These are phyloP conservation scores for Saxophila tyrrhenica DNA, from an alignment of 495 filamentous ascomycete species.

Conservation along the genomic window DNA sequence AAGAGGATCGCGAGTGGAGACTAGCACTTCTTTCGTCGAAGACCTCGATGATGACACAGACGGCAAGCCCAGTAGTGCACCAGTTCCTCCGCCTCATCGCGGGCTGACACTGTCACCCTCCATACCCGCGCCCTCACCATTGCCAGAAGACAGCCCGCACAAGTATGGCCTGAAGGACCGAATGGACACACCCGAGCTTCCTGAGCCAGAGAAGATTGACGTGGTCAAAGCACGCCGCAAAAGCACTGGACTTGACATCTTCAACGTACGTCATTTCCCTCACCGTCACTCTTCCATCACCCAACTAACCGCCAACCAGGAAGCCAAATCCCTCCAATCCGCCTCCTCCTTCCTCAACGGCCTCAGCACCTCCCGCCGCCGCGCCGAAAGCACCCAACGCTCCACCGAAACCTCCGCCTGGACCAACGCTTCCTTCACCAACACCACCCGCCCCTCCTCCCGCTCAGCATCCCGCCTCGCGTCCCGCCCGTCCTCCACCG, in stretches of 20 bases:
- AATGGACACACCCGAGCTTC: slow-evolving; percentile 16
- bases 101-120: slow-evolving; percentile 11
- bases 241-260: slow-evolving; percentile 18
- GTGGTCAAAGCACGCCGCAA: slow-evolving; percentile 8
- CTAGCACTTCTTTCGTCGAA: background rate
- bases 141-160: slow-evolving; percentile 20
- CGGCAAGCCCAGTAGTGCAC: background rate
- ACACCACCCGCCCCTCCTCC: background rate
- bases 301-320: slow-evolving; percentile 9
- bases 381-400: slow-evolving; percentile 10
- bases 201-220: slow-evolving; percentile 7
- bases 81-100: background rate
- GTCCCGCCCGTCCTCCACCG: slow-evolving; percentile 3
- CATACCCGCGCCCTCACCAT: slow-evolving; percentile 13
- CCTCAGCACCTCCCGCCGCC: slow-evolving; percentile 17
- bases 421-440: slow-evolving; percentile 1
- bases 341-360: slow-evolving; percentile 21
- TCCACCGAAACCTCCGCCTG: slow-evolving; percentile 7
- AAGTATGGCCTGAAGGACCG: slow-evolving; percentile 19
- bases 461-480: slow-evolving; percentile 3
- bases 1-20: background rate
- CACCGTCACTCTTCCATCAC: background rate
- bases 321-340: slow-evolving; percentile 20
- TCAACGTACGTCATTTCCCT: slow-evolving; percentile 13
- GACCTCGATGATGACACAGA: background rate